These are phyloP conservation scores for Russula lepida DNA, from an alignment of 768 basidiomycete genomes.

Conservation along the genomic window DNA sequence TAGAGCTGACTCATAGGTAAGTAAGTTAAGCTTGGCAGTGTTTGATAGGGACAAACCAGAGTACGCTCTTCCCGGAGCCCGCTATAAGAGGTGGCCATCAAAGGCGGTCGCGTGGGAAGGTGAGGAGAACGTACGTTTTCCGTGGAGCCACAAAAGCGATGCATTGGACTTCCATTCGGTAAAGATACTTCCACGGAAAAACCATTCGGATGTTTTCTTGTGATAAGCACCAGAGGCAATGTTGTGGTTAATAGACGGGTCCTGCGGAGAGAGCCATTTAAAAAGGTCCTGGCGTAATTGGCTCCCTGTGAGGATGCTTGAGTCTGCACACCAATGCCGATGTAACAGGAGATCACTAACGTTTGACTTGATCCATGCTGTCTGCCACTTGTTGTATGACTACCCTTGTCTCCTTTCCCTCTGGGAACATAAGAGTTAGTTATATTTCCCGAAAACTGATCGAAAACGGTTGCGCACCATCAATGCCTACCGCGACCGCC, in stretches of 20 bases:
- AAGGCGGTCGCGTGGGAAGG: too few species aligned
- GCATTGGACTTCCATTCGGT: background rate
- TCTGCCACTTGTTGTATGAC: background rate
- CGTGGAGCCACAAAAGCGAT: background rate
- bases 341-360: background rate
- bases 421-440: background rate
- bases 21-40: background rate
- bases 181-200: background rate
- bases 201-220: background rate
- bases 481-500: background rate
- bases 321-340: background rate
- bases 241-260: background rate
- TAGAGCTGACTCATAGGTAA: background rate
- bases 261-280: background rate
- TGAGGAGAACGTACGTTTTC: background rate
- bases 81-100: background rate
- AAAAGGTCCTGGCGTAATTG: background rate
- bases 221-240: background rate
- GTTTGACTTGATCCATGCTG: background rate
- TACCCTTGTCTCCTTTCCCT: background rate
- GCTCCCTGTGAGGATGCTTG: background rate
- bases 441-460: background rate
- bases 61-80: conserved; percentile 3
- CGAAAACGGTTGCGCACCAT: background rate
- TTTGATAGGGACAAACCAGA: background rate